Percentiles rank a stretch among this genome's conserved stretches.
Conservation (phyloP, 306 rosid genomes). For the Rosa persica region DNA sequence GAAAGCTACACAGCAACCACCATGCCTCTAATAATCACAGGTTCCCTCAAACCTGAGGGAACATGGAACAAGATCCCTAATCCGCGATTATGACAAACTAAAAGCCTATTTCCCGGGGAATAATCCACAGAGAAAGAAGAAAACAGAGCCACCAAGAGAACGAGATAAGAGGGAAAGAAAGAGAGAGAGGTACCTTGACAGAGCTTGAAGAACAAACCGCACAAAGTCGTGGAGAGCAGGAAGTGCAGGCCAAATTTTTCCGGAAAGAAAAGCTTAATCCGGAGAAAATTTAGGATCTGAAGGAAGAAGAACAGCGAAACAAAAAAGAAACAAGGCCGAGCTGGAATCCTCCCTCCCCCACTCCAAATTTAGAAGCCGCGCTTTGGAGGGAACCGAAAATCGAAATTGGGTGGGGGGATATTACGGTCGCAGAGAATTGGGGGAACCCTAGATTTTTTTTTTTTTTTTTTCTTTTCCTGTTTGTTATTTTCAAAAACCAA, state of each 20-base stretch:
- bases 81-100: background rate
- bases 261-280: conserved; percentile 15
- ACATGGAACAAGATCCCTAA: conserved; percentile 16
- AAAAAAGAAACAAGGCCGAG: conserved; percentile 2
- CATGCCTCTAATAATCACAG: background rate
- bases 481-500: background rate
- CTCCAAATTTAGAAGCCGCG: conserved; percentile 30
- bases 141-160: background rate
- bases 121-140: background rate
- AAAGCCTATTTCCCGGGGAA: background rate
- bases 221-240: conserved; percentile 36
- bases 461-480: background rate
- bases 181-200: conserved; percentile 41
- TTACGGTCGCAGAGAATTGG: background rate
- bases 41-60: background rate
- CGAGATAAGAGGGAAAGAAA: background rate
- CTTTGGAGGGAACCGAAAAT: conserved; percentile 65
- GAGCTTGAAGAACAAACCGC: conserved; percentile 25
- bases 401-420: conserved; percentile 7
- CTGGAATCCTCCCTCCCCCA: conserved; percentile 12
- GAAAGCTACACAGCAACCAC: background rate
- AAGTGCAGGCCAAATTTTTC: conserved; percentile 23
- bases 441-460: conserved; percentile 43
- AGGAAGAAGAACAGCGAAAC: background rate
- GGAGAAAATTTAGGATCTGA: conserved; percentile 35